Percentiles rank a stretch among this genome's conserved stretches.
phyloP scores from a whole-genome alignment of 768 basidiomycete species.

The Amanita muscaria region DNA sequence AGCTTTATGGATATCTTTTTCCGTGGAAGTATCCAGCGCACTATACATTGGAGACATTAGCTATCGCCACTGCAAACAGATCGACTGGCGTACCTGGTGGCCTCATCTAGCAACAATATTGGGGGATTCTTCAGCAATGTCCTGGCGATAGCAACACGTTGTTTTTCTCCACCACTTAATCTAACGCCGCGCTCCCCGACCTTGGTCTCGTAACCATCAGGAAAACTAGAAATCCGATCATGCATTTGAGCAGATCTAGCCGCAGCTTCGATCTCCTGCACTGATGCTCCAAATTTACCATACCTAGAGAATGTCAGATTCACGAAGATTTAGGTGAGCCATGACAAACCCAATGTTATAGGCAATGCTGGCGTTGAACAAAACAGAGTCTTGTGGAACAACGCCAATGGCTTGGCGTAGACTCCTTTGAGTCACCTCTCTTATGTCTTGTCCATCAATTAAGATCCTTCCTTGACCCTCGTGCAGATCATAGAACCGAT shows the following conservation, averaged over 20 bases:
- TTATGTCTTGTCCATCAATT: constrained; percentile 81
- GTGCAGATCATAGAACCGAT: constrained; percentile 85
- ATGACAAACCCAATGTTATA: constrained; percentile 62
- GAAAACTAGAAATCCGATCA: constrained; percentile 75
- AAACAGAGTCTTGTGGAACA: constrained; percentile 78
- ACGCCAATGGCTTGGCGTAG: constrained; percentile 79
- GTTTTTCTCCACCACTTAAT: constrained; percentile 84
- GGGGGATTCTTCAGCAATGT: constrained; percentile 83
- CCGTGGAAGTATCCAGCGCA: constrained; percentile 84
- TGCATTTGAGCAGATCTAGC: constrained; percentile 83
- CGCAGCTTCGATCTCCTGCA: constrained; percentile 71
- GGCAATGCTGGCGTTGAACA: constrained; percentile 62
- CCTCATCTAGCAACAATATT: constrained; percentile 71
- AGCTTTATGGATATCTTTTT: constrained; percentile 84
- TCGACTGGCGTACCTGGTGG: constrained; percentile 44
- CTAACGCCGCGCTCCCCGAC: constrained; percentile 87
- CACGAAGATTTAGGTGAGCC: not conserved
- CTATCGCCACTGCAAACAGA: not conserved
- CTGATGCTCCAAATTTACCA: constrained; percentile 62
- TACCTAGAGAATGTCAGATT: constrained; percentile 36
- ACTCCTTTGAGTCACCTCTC: constrained; percentile 75
- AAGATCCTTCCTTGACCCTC: constrained; percentile 73
- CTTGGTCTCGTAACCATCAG: constrained; percentile 67
- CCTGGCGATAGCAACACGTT: constrained; percentile 80
- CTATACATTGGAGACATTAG: constrained; percentile 23